Evolutionary conservation across 495 filamentous ascomycete genomes (phyloP), one percentile per base, ranked within the genome.

Genomic region (Penicillium egyptiacum): DNA sequence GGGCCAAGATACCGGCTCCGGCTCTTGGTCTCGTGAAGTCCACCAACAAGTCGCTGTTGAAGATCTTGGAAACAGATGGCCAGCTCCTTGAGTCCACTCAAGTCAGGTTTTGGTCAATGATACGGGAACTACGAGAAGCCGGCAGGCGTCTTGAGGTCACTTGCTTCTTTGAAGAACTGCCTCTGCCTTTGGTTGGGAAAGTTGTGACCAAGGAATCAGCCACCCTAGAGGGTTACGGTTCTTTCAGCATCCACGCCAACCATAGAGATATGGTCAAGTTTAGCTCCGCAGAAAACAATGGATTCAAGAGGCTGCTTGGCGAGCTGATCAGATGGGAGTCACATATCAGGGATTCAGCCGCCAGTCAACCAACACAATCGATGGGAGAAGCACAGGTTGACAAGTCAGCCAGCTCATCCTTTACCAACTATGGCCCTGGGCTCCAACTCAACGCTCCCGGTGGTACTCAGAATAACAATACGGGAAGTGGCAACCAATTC

Each of bases 251-350:
- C 28, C 66, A 68, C 42, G 71, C 68, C 19, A 70, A 75, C 47
- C 76, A 77, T 53, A 61, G 67, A 5, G 53, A 74, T 17, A 77
- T 77, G 75, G 69, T 67, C 30, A 75, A 65, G 40, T 79, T 77
- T 55, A 47, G 28, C 3, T 65, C 62, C 1, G 46, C 25, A 14
- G 60, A 72, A 20, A 72, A 75, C 17, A 60, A 57, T 25, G 73
- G 71, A 11, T 78, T 75, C 55, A 61, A 67, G 55, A 66, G 67
- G 41, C 48, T 78, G 35, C 31, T 52, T 5, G 30, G 56, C 41
- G 39, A 58, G 31, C 41, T 58, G n/a, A 19, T 19, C 26, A 23
- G 40, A 45, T 58, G 56, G 56, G 40, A 37, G 5, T 23, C 23
- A 23, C n/a, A n/a, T n/a, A n/a, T n/a, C n/a, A n/a, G n/a, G n/a